Base-by-base conservation (phyloP, 306 rosid species). In the Ochetophila trinervis region DNA sequence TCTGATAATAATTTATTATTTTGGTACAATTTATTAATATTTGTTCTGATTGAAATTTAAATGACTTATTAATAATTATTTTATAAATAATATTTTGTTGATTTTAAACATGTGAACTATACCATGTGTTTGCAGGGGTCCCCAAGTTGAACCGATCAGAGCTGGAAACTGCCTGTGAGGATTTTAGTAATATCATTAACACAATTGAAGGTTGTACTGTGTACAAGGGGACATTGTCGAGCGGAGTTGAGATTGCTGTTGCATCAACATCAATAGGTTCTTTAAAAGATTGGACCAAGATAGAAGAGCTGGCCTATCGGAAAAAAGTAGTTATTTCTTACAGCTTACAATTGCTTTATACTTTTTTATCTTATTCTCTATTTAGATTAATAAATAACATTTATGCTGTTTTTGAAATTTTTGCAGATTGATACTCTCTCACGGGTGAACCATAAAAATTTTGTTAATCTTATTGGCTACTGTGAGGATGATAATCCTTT, bases 181-280 rank as follows among this genome's bases (percentile, higher is more conserved):
- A 88, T 80, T 94, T 94, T 72, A 94, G 99, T 84, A 94, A 94
- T 63, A 90, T 94, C 27, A 71, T 94, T 49, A 50, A 48, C 73
- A 77, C 70, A 51, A 16, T 64, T 57, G 83, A 76, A 18, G 77
- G 71, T 48, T 74, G 82, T 73, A 90, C 65, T 22, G 56, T 86
- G 27, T 94, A 86, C 70, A 94, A 94, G 79, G 99, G 99, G 80
- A 94, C 96, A 64, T 60, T 94, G 18, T 94, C 99, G 5, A 90
- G 79, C 66, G 97, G 96, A 75, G 95, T 90, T 7, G 99, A 94
- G 85, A 94, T 94, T 71, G 96, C 95, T 45, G 99, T 94, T 72
- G 84, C 86, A 44, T 88, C 96, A 50, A 73, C 86, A 76, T 5
- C 78, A 5, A 5, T 83, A 54, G 36, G 68, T 56, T 79, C 95